Evolutionary conservation across 2,329 filamentous ascomycete species (phyloP).

Genomic region (Cyanodermella asteris): DNA sequence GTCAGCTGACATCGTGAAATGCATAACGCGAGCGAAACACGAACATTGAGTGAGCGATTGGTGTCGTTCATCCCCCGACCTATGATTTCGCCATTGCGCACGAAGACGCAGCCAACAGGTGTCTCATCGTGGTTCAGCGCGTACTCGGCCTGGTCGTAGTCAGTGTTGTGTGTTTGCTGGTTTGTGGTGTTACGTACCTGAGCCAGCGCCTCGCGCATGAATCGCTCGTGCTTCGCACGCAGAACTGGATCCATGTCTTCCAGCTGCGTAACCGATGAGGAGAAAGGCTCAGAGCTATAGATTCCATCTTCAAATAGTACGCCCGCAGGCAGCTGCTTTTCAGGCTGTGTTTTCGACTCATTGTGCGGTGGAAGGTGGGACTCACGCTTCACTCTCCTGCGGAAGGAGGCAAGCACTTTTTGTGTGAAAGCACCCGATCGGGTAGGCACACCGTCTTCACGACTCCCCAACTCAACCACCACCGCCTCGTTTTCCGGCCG

Average conservation of each 20-base stretch:
- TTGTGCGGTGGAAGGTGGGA: too few relatives aligned
- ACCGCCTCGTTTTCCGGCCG: too few relatives aligned
- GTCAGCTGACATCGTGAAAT: conserved; percentile 1
- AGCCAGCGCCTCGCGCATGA: conserved; percentile 67
- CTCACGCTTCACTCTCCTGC: too few relatives aligned
- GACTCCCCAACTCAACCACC: too few relatives aligned
- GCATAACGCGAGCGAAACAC: conserved; percentile 5
- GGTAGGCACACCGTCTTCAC: too few relatives aligned
- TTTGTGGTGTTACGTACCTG: conserved; percentile 37
- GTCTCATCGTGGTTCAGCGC: conserved; percentile 78
- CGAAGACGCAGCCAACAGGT: conserved; percentile 87
- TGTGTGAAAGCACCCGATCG: too few relatives aligned
- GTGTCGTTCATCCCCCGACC: conserved; percentile 93
- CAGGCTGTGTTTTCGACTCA: too few relatives aligned
- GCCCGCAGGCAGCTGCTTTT: too few relatives aligned
- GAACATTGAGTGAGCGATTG: conserved; percentile 55
- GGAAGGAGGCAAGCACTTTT: too few relatives aligned
- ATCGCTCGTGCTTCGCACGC: conserved; percentile 30
- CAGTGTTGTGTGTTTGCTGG: too few relatives aligned
- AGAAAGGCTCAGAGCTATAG: conserved; percentile 59
- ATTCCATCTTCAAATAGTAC: conserved; percentile 50
- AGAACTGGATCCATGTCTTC: not conserved
- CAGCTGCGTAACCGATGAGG: conserved; percentile 36
- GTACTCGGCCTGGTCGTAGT: conserved; percentile 55
- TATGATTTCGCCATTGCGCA: conserved; percentile 57